Evolutionary conservation across 768 basidiomycete genomes (phyloP), one percentile per base, ranked within the genome.

Genomic region (Termitomyces bulborhizus): DNA sequence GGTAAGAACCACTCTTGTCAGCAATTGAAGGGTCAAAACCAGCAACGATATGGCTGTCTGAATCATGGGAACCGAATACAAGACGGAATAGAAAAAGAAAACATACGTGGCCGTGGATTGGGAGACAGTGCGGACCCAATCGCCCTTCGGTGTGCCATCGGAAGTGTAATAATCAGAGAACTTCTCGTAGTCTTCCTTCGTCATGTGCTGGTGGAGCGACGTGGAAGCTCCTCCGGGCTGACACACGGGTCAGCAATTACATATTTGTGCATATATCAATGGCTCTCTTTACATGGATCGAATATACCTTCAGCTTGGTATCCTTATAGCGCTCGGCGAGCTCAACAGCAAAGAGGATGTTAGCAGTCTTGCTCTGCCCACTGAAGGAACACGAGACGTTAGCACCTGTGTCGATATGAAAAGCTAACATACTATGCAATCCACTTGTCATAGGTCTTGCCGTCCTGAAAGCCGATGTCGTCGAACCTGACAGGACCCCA

Each of bases 321-420:
- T 54, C 21, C 43, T 58, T 55, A 26, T 49, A 50, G 31, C 53
- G 62, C 37, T 47, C 37, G 7, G 54, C 51, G 24, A 55, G 51
- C 3, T 54, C 42, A 2, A 55, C 51, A 26, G 51, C 51, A 3
- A 53, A 40, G 1, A 51, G 56, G 9, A 60, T 55, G 27, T 57
- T 56, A 4, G 60, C 58, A 16, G 58, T 59, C 52, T 62, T 61
- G 47, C 54, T 59, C 39, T 62, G 58, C 3, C 60, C 60, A 36
- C 55, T 53, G 5, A 36, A 53, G 16, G 32, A n/a, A 24, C 15
- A 46, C 0, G 27, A 39, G 12, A 9, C 16, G 18, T 52, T 31
- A 52, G 31, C 39, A 21, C 18, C n/a, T 41, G 16, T 32, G 2
- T 2, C 3, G 9, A n/a, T 8, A 26, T 26, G 46, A 24, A n/a